Base-by-base conservation (phyloP, 169 alveolate genomes). In the Plasmodium gonderi region DNA sequence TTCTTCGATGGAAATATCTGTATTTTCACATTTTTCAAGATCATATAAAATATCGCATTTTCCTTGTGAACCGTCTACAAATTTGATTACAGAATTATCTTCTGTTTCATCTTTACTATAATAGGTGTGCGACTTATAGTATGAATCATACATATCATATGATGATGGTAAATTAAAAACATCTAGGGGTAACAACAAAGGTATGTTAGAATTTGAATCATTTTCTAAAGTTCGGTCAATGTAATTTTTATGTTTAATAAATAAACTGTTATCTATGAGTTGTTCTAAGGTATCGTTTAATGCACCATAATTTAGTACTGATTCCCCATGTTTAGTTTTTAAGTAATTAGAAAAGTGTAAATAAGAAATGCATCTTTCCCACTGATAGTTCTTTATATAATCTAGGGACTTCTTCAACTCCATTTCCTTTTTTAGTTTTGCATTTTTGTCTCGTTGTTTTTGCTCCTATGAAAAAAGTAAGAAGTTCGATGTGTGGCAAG, bases 121-220 rank as follows among this genome's bases (percentile, higher is more conserved):
- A 49, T 82, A 82, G 33, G 92, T 47, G 36, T 29, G 29, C 1
- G 92, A 82, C 38, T 82, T 82, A 29, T 69, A 75, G 76, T 82
- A 82, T 33, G 83, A 33, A 44, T 69, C 81, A 17, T 82, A 82
- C 92, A 82, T 82, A 49, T 82, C 92, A 69, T 82, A 69, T 38
- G 92, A 45, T 49, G 92, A 82, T n/a, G 92, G 92, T 26, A 82
- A 68, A 45, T 82, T 82, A 60, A 82, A 68, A 17, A 82, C 92
- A 33, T 82, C 83, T 8, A 82, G 54, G 9, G 92, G 92, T 7
- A 82, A 33, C 14, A 82, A 20, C 38, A 82, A 9, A 8, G 92
- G 92, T 2, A 72, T 29, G 38, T 20, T 51, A 8, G 9, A 12
- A 12, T 20, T 64, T 5, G 69, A 17, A 23, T 3, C 20, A 72